Conservation (phyloP, 352 stramenopile species). For the Sclerospora graminicola region DNA sequence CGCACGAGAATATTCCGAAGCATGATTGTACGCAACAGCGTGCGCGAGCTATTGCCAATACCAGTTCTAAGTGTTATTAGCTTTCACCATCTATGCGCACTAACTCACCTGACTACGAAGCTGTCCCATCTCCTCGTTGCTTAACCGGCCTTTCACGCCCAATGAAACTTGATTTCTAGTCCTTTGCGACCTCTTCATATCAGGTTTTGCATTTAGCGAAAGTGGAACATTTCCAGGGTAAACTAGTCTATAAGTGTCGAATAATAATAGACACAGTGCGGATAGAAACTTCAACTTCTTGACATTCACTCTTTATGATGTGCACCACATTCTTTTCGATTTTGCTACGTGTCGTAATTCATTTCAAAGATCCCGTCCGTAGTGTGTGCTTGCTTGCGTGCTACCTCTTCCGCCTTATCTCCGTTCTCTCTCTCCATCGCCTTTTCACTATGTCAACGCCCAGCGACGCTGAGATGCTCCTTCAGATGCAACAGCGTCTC, state of each 20-base stretch:
- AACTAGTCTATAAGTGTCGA: no score
- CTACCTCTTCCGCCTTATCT: neutral
- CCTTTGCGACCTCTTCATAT: no score
- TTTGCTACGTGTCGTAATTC: no score
- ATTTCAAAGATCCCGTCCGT: no score
- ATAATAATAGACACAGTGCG: no score
- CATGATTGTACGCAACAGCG: no score
- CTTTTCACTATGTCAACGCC: conserved; percentile 18
- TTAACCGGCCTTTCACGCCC: conserved; percentile 45
- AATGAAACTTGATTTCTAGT: no score
- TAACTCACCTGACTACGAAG: conserved; percentile 18
- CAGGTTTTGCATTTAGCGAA: no score
- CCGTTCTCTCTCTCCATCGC: neutral
- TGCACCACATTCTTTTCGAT: conserved; percentile 2
- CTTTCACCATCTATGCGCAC: conserved; percentile 18
- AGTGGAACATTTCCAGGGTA: no score
- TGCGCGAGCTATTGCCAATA: conserved; percentile 23
- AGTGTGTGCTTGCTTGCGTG: neutral
- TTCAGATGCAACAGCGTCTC: conserved; percentile 43
- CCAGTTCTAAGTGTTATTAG: conserved; percentile 23
- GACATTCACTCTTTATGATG: neutral
- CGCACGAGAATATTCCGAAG: no score
- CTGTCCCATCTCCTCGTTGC: conserved; percentile 61
- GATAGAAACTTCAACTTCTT: neutral
- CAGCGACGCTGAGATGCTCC: conserved; percentile 34